Conservation (phyloP, 768 basidiomycete species). For the Boletus sensibilis region DNA sequence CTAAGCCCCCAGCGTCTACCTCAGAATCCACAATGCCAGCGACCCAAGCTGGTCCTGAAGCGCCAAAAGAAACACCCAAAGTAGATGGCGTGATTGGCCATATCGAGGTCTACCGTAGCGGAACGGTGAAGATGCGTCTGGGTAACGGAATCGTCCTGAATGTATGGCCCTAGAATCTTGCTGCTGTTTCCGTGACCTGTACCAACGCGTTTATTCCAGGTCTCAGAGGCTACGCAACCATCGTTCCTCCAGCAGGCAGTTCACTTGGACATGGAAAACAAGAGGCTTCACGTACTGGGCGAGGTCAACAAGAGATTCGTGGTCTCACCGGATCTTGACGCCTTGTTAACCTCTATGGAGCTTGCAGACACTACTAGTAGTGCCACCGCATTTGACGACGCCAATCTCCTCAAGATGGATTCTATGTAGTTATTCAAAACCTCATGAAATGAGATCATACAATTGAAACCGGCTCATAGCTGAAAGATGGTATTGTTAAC, state of each 20-base stretch:
- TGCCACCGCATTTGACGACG: slow-evolving; percentile 38
- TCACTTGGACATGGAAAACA: slow-evolving; percentile 58
- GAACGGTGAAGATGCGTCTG: slow-evolving; percentile 83
- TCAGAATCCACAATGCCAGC: slow-evolving; percentile 23
- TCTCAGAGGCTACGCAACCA: slow-evolving; percentile 77
- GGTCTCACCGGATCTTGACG: slow-evolving; percentile 80
- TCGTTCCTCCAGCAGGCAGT: slow-evolving; percentile 90
- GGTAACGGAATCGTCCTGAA: slow-evolving; percentile 80
- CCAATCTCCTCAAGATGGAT: slow-evolving; percentile 58
- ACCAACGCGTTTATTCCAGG: slow-evolving; percentile 41
- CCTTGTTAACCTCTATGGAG: slow-evolving; percentile 67
- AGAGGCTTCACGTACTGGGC: slow-evolving; percentile 71
- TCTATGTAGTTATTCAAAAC: neutral
- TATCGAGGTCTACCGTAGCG: slow-evolving; percentile 82
- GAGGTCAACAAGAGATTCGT: slow-evolving; percentile 84
- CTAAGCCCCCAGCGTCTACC: slow-evolving; percentile 45
- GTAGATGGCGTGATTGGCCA: slow-evolving; percentile 81
- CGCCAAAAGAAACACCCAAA: slow-evolving; percentile 33
- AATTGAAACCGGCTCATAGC: neutral
- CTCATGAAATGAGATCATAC: neutral
- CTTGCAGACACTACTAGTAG: slow-evolving; percentile 43
- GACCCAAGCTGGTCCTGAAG: slow-evolving; percentile 19
- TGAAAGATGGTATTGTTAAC: neutral
- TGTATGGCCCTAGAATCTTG: slow-evolving; percentile 44
- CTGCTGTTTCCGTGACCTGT: neutral